phyloP scores from a whole-genome alignment of 768 basidiomycete species.

The Floccularia luteovirens region DNA sequence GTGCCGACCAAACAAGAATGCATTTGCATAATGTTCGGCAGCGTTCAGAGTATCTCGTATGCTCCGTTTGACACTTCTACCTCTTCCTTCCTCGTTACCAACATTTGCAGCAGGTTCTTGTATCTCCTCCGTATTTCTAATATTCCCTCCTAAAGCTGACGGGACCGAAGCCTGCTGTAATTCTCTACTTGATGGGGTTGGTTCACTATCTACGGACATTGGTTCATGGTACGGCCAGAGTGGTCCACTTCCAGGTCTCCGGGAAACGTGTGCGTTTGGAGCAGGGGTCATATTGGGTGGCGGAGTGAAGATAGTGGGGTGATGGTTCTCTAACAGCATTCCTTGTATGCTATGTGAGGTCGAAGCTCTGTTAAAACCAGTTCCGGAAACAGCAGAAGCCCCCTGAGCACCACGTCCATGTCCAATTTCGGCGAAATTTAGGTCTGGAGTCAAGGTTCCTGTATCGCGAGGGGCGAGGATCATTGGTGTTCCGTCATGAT shows the following conservation, averaged over 20 bases:
- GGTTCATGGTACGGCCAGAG: slow-evolving; percentile 42
- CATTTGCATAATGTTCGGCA: slow-evolving; percentile 63
- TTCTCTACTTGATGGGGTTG: slow-evolving; percentile 25
- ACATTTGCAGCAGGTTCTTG: slow-evolving; percentile 12
- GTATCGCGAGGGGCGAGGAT: slow-evolving; percentile 31
- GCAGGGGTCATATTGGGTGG: not conserved
- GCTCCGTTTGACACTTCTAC: slow-evolving; percentile 56
- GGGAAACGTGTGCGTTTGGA: not conserved
- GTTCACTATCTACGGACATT: slow-evolving; percentile 22
- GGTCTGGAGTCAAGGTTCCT: slow-evolving; percentile 63
- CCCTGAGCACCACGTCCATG: slow-evolving; percentile 52
- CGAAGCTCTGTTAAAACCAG: not conserved
- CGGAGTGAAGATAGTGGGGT: not conserved
- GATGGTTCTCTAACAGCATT: not conserved
- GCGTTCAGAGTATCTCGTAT: slow-evolving; percentile 61
- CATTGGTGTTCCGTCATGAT: slow-evolving; percentile 30
- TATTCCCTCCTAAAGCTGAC: slow-evolving; percentile 13
- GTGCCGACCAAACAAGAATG: slow-evolving; percentile 56
- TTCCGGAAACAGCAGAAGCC: slow-evolving; percentile 6
- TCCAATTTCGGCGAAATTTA: slow-evolving; percentile 70
- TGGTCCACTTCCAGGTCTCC: no score
- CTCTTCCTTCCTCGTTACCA: slow-evolving; percentile 40
- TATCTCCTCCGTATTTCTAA: slow-evolving; percentile 6
- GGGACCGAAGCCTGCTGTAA: slow-evolving; percentile 29
- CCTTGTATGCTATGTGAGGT: not conserved